Evolutionary conservation across 805 yeast species (phyloP).

Genomic region (Wickerhamiella occidentalis): DNA sequence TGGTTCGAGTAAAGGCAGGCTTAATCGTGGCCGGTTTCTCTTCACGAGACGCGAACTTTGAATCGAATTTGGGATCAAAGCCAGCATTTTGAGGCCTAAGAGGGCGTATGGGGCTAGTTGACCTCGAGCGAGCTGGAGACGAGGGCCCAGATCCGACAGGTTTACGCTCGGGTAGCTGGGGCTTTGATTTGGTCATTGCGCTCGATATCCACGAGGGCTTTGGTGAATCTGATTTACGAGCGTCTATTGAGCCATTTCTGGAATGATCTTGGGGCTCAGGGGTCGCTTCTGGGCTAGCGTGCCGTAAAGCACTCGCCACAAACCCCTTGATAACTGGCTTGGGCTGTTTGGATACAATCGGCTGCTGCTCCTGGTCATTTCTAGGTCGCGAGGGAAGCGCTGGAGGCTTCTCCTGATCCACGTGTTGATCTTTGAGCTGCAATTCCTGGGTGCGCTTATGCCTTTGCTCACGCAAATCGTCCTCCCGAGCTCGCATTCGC

Average conservation of each 20-base stretch:
- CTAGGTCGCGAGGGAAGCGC: background rate
- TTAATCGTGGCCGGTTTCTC: too few relatives aligned
- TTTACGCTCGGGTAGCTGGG: background rate
- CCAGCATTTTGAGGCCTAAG: slow-evolving; percentile 7
- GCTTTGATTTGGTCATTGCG: slow-evolving; percentile 7
- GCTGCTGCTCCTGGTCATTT: background rate
- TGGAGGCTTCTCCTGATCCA: background rate
- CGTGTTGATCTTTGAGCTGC: background rate
- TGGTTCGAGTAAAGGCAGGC: too few relatives aligned
- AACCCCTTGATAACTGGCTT: slow-evolving; percentile 3
- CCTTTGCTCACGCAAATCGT: background rate
- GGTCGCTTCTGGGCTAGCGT: background rate
- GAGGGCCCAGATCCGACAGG: background rate
- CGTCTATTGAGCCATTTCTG: background rate
- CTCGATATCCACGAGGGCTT: slow-evolving; percentile 11
- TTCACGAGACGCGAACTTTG: background rate
- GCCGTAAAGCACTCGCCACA: background rate
- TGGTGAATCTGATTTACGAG: background rate
- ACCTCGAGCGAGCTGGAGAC: background rate
- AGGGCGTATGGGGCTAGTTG: background rate
- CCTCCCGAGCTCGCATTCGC: slow-evolving; percentile 6
- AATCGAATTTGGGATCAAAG: background rate
- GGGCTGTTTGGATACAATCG: background rate
- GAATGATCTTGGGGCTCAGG: background rate
- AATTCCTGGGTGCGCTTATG: background rate